These are phyloP conservation scores for Zymoseptoria crescenta DNA, from an alignment of 2,329 filamentous ascomycete species.

Conservation along the genomic window DNA sequence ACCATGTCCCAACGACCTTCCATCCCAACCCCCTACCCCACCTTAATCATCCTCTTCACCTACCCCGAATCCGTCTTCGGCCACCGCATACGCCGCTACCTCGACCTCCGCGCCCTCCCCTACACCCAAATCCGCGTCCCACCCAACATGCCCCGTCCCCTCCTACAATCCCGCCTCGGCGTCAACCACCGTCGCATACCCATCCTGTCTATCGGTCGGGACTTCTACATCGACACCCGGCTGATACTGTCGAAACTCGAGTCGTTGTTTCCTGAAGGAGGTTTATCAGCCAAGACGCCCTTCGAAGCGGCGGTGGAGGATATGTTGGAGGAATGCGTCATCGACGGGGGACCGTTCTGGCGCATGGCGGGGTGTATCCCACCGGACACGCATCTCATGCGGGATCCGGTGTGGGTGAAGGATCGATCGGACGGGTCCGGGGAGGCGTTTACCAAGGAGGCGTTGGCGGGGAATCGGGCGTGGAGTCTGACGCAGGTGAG, in stretches of 20 bases:
- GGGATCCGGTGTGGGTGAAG: constrained; percentile 12
- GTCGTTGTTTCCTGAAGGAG: constrained; percentile 5
- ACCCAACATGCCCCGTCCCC: constrained; percentile 13
- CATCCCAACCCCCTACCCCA: constrained; percentile 3
- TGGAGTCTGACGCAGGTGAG: constrained; percentile 14
- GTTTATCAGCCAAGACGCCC: constrained; percentile 5
- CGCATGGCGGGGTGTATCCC: constrained; percentile 12
- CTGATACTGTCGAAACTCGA: constrained; percentile 15
- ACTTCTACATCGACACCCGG: constrained; percentile 19
- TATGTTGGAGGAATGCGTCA: constrained; percentile 13
- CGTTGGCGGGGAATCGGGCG: constrained; percentile 3
- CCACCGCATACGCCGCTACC: constrained; percentile 11
- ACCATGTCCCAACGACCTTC: not conserved
- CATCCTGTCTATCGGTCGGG: constrained; percentile 17
- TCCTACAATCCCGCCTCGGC: constrained; percentile 12
- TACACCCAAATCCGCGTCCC: constrained; percentile 14
- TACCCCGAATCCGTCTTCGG: constrained; percentile 16
- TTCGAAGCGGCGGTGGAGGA: constrained; percentile 13
- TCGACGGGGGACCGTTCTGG: constrained; percentile 15
- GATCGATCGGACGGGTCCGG: constrained; percentile 13
- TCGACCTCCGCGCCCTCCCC: constrained; percentile 12
- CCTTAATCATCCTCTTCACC: constrained; percentile 15
- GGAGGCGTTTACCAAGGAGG: constrained; percentile 8
- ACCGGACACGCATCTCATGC: constrained; percentile 5
- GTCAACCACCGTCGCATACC: constrained; percentile 19